Evolutionary conservation across 1,284 basidiomycete genomes (phyloP).

Genomic region (Ganoderma lucidum): DNA sequence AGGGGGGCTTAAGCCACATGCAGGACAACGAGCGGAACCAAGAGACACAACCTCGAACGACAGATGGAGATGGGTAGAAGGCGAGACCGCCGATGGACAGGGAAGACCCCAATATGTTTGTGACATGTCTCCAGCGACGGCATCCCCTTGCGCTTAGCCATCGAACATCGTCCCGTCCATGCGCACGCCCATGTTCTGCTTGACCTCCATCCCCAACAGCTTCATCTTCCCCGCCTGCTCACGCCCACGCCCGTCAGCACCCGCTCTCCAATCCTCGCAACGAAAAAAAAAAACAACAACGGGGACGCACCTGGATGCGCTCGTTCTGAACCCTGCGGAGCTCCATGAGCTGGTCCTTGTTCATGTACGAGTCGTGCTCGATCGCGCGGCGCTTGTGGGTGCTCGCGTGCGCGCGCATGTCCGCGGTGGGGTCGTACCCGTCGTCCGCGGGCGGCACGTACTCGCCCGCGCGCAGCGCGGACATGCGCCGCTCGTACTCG

Average conservation of each 20-base stretch:
- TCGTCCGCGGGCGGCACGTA: conserved; percentile 73
- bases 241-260: background rate
- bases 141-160: conserved; percentile 37
- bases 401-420: conserved; percentile 77
- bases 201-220: conserved; percentile 81
- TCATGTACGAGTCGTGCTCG: conserved; percentile 78
- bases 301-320: conserved; percentile 67
- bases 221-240: conserved; percentile 83
- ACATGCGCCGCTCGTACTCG: conserved; percentile 83
- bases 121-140: background rate
- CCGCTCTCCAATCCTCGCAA: background rate
- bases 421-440: conserved; percentile 80
- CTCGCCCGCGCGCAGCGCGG: conserved; percentile 81
- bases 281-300: background rate
- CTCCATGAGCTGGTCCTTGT: conserved; percentile 80
- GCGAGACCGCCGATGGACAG: background rate
- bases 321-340: conserved; percentile 84
- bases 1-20: background rate
- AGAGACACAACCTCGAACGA: background rate
- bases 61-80: background rate
- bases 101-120: background rate
- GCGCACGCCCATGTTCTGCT: conserved; percentile 80
- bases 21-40: background rate
- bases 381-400: conserved; percentile 68
- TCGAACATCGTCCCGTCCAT: conserved; percentile 75